Conservation (phyloP, 805 yeast genomes). For the Lachancea fermentati region DNA sequence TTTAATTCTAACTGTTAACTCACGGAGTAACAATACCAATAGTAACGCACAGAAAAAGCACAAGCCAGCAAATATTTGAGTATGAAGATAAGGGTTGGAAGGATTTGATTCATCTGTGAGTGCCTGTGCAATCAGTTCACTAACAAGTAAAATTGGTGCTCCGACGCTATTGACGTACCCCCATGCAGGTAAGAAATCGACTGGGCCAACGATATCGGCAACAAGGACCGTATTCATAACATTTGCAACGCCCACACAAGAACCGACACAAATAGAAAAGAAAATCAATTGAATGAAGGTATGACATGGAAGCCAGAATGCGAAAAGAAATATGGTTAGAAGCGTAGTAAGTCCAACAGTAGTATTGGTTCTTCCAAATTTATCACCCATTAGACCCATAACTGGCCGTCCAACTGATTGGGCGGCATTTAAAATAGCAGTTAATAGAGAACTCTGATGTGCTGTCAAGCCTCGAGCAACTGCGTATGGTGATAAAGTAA, state of each 20-base stretch:
- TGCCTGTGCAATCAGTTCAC: constrained; percentile 53
- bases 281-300: constrained; percentile 38
- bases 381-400: constrained; percentile 42
- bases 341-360: constrained; percentile 35
- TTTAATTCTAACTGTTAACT: constrained; percentile 43
- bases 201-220: constrained; percentile 38
- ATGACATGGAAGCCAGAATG: constrained; percentile 45
- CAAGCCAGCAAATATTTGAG: constrained; percentile 56
- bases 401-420: constrained; percentile 47
- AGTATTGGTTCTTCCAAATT: constrained; percentile 42
- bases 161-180: constrained; percentile 31
- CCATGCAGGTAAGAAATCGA: constrained; percentile 37
- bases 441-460: constrained; percentile 39
- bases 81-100: constrained; percentile 46
- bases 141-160: constrained; percentile 35
- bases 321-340: constrained; percentile 37
- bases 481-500: constrained; percentile 43
- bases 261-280: constrained; percentile 41
- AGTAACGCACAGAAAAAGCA: constrained; percentile 40
- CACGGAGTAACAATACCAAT: constrained; percentile 44
- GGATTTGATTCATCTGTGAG: constrained; percentile 30
- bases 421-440: constrained; percentile 41
- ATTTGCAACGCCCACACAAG: constrained; percentile 41
- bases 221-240: constrained; percentile 38
- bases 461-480: constrained; percentile 42